Conservation (phyloP, 176 grass and related monocot genomes). For the Musa itinerans region DNA sequence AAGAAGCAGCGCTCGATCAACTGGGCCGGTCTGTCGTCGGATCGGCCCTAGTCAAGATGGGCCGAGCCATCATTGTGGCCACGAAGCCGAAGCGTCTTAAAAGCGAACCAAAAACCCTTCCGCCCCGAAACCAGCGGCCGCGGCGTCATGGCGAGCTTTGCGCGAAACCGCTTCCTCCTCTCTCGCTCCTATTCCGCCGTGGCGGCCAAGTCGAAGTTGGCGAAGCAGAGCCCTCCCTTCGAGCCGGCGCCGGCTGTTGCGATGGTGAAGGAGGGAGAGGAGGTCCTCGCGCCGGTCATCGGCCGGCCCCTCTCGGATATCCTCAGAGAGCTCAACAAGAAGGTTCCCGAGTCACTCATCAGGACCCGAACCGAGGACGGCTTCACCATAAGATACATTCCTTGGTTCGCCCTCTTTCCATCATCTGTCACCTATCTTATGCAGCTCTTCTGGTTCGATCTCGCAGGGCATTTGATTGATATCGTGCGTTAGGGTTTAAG, state of each 20-base stretch:
- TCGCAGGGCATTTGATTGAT: background rate
- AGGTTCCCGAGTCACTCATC: conserved; percentile 67
- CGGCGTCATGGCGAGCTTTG: conserved; percentile 41
- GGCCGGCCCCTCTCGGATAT: conserved; percentile 65
- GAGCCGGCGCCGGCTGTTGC: conserved; percentile 12
- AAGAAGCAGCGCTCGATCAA: too few species aligned
- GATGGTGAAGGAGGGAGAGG: conserved; percentile 28
- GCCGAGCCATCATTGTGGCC: background rate
- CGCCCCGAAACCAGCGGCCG: background rate
- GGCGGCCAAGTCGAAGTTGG: conserved; percentile 18
- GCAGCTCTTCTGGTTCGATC: background rate
- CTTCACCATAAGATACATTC: conserved; percentile 60
- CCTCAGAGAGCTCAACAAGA: conserved; percentile 67
- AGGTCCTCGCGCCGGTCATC: conserved; percentile 60
- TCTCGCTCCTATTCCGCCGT: conserved; percentile 21
- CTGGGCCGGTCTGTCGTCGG: too few species aligned
- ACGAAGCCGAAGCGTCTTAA: too few species aligned
- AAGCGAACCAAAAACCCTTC: background rate
- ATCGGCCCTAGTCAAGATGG: background rate
- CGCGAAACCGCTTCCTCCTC: conserved; percentile 31
- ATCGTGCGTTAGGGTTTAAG: background rate
- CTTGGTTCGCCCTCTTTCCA: conserved; percentile 42
- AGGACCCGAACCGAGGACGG: conserved; percentile 61
- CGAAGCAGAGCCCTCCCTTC: conserved; percentile 24
- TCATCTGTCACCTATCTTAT: background rate